Conservation (phyloP, 208 protist genomes). For the Wallacemonas collosoma region DNA sequence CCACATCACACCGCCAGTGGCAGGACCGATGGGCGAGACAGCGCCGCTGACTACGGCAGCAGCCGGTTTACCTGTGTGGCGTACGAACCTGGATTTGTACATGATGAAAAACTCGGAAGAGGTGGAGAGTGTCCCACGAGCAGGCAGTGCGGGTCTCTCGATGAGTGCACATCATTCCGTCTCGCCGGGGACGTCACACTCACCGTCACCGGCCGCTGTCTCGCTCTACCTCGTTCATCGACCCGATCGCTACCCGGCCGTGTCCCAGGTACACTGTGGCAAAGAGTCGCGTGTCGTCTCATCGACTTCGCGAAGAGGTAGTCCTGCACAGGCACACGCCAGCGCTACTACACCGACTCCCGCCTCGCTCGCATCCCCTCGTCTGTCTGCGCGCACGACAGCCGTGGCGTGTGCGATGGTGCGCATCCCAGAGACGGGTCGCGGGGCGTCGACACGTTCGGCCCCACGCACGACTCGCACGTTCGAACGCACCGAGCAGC, state of each 20-base stretch:
- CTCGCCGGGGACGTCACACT: background rate
- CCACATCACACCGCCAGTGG: background rate
- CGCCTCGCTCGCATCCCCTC: background rate
- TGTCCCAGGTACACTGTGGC: background rate
- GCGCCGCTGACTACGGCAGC: too few relatives aligned
- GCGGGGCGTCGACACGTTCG: background rate
- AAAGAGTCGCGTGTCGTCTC: background rate
- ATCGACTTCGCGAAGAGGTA: too few relatives aligned
- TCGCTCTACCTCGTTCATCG: background rate
- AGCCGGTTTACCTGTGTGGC: too few relatives aligned
- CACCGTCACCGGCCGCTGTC: background rate
- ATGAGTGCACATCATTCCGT: too few relatives aligned
- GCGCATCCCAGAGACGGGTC: background rate
- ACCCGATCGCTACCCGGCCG: too few relatives aligned
- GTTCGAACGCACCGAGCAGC: constrained; percentile 6
- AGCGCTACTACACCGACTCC: background rate
- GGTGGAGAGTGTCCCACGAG: too few relatives aligned
- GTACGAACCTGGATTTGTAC: too few relatives aligned
- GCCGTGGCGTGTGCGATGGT: background rate
- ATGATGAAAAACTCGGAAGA: too few relatives aligned
- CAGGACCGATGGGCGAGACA: too few relatives aligned
- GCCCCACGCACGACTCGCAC: background rate
- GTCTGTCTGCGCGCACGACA: background rate
- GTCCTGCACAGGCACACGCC: too few relatives aligned
- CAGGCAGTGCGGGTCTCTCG: too few relatives aligned